phyloP scores from a whole-genome alignment of 108 stramenopile species.

The Skeletonema potamos region DNA sequence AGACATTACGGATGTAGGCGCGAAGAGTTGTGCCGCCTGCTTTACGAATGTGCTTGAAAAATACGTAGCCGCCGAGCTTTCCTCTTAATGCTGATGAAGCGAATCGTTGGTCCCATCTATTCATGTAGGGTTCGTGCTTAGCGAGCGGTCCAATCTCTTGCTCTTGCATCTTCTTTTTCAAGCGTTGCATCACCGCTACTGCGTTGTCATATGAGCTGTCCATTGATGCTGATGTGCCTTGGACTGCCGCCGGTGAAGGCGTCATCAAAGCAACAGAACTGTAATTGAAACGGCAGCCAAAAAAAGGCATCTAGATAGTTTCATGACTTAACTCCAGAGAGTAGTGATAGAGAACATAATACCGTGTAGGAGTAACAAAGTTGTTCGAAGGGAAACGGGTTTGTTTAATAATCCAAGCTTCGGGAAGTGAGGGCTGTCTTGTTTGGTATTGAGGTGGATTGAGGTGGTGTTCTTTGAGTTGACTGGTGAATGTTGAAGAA shows the following conservation, averaged over 20 bases:
- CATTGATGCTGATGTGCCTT: not conserved
- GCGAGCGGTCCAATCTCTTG: not conserved
- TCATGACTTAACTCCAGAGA: too few relatives aligned
- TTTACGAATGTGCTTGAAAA: constrained; percentile 37
- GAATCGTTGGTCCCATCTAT: constrained; percentile 14
- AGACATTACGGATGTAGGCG: constrained; percentile 20
- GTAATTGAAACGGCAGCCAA: not conserved
- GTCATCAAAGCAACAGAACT: not conserved
- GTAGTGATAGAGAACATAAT: too few relatives aligned
- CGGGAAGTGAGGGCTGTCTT: too few relatives aligned
- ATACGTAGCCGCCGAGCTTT: constrained; percentile 11
- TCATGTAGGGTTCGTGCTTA: not conserved
- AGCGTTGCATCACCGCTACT: not conserved
- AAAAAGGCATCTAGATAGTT: too few relatives aligned
- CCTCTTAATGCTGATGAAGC: not conserved
- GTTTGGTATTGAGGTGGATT: too few relatives aligned
- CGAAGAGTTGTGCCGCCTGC: constrained; percentile 31
- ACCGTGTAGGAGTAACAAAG: too few relatives aligned
- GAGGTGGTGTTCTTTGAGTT: too few relatives aligned
- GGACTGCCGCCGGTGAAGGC: not conserved
- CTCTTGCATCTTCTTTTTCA: not conserved
- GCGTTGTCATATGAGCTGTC: not conserved
- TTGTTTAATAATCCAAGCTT: too few relatives aligned
- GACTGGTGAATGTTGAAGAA: too few relatives aligned
- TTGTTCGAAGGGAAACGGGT: too few relatives aligned